These are phyloP conservation scores for Parietaria judaica DNA, from an alignment of 306 rosid genomes.

Conservation along the genomic window DNA sequence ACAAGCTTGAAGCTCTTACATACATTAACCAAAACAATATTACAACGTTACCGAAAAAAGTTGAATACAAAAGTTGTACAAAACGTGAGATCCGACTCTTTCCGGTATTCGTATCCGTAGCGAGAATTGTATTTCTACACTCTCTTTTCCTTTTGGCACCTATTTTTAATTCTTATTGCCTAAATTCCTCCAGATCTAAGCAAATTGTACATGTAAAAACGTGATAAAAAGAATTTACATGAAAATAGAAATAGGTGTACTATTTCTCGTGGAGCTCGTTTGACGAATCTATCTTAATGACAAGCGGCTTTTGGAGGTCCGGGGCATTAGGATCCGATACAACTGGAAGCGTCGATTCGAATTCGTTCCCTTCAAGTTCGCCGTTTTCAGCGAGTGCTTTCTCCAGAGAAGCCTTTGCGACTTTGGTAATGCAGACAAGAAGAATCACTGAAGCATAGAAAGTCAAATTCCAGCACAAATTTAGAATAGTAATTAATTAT, in stretches of 20 bases:
- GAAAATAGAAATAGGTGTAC: not conserved
- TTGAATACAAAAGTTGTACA: not conserved
- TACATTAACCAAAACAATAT: too few relatives aligned
- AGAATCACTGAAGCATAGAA: slow-evolving; percentile 27
- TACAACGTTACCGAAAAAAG: not conserved
- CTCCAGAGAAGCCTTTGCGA: slow-evolving; percentile 45
- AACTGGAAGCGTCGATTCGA: slow-evolving; percentile 21
- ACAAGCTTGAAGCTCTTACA: too few relatives aligned
- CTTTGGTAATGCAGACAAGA: slow-evolving; percentile 35
- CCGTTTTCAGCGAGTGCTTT: slow-evolving; percentile 39
- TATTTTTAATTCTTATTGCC: slow-evolving; percentile 1
- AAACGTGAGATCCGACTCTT: not conserved
- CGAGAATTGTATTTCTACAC: not conserved
- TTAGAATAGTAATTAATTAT: not conserved
- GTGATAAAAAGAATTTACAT: slow-evolving; percentile 10
- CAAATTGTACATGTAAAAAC: not conserved
- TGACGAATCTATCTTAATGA: slow-evolving; percentile 21
- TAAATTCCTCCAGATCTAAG: slow-evolving; percentile 2
- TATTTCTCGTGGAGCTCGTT: slow-evolving; percentile 21
- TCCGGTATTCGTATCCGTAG: not conserved
- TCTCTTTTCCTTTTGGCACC: not conserved
- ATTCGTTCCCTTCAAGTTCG: slow-evolving; percentile 19
- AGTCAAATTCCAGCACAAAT: not conserved
- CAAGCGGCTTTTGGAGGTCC: slow-evolving; percentile 25
- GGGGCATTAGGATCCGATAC: not conserved